These are phyloP conservation scores for Arabidopsis suecica DNA, from an alignment of 345 rosid species.

Conservation along the genomic window DNA sequence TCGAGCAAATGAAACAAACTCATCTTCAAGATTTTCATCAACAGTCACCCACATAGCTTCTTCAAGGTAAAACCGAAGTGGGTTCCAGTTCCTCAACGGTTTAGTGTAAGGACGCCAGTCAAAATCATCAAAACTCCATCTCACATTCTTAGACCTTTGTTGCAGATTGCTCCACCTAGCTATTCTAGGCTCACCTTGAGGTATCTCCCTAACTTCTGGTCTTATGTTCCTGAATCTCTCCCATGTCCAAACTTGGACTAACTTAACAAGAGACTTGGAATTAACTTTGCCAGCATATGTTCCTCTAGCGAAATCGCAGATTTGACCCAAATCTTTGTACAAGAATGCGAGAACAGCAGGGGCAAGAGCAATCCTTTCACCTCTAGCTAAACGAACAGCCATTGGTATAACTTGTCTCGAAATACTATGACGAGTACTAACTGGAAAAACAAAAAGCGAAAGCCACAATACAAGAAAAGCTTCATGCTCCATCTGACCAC, in stretches of 20 bases:
- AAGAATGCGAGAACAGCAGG: background rate
- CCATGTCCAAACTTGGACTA: background rate
- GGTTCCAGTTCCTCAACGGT: background rate
- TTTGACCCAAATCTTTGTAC: background rate
- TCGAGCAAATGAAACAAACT: background rate
- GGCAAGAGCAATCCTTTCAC: constrained; percentile 3
- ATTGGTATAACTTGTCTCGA: background rate
- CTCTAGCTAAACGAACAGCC: constrained; percentile 1
- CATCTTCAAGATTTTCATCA: background rate
- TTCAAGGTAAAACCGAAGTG: background rate
- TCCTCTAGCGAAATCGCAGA: background rate
- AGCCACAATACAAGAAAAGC: constrained; percentile 10
- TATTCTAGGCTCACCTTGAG: background rate
- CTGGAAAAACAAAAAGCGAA: background rate
- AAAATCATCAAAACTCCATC: background rate
- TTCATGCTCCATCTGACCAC: constrained; percentile 9
- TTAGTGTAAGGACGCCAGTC: constrained; percentile 3
- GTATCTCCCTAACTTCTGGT: background rate
- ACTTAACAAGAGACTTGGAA: background rate
- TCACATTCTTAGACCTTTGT: background rate
- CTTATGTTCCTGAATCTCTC: constrained; percentile 1
- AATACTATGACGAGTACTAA: background rate
- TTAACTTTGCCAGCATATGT: background rate
- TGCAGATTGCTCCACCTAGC: background rate
- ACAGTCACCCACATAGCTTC: background rate